Evolutionary conservation across 768 basidiomycete genomes (phyloP).

Genomic region (Lentinula sp.): DNA sequence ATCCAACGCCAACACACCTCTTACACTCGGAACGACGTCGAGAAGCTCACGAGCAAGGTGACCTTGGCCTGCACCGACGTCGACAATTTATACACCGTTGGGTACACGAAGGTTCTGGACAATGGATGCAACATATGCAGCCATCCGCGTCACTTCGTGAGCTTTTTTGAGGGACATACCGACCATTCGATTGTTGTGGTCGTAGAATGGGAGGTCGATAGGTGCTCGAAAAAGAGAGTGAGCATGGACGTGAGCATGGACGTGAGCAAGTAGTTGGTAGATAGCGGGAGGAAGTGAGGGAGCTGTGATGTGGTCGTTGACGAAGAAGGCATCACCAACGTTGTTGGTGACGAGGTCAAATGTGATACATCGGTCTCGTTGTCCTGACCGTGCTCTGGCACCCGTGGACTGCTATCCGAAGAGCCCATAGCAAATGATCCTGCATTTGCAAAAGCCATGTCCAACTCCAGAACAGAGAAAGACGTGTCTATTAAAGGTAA

Average conservation of each 20-base stretch:
- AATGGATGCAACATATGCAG: too few relatives aligned
- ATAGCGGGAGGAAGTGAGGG: neutral
- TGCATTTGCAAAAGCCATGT: neutral
- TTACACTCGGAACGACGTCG: too few relatives aligned
- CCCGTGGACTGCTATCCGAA: neutral
- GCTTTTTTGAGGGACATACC: too few relatives aligned
- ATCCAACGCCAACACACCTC: neutral
- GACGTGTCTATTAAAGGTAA: neutral
- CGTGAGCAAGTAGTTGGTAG: neutral
- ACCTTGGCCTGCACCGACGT: too few relatives aligned
- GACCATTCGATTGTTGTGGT: too few relatives aligned
- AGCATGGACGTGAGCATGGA: conserved; percentile 8
- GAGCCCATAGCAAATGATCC: neutral
- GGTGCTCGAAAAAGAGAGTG: neutral
- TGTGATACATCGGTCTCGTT: neutral
- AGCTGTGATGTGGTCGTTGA: neutral
- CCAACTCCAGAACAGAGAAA: too few relatives aligned
- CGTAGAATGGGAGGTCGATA: neutral
- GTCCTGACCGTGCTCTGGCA: neutral
- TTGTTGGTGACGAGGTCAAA: neutral
- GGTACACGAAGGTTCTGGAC: too few relatives aligned
- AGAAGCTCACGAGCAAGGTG: too few relatives aligned
- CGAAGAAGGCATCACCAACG: neutral
- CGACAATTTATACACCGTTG: too few relatives aligned
- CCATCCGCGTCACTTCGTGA: too few relatives aligned